Evolutionary conservation across 345 rosid species (phyloP).

Genomic region (Melaleuca quinquenervia): DNA sequence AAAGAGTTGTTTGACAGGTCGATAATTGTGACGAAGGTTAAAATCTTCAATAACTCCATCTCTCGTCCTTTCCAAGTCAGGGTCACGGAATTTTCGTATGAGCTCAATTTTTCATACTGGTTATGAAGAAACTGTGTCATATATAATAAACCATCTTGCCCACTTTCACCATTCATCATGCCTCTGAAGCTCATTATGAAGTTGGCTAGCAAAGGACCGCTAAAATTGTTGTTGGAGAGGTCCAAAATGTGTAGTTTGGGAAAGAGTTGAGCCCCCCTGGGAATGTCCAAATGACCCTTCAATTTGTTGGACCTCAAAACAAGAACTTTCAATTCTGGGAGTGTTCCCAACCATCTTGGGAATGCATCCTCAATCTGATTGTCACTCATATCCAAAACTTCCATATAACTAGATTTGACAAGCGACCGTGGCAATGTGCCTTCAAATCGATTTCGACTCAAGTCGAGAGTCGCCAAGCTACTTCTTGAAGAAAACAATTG

Average conservation of each 20-base stretch:
- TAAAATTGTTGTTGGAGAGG: not conserved
- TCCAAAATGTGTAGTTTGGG: not conserved
- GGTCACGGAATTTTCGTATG: too few relatives aligned
- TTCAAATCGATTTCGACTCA: not conserved
- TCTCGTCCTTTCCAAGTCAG: not conserved
- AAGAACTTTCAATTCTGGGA: not conserved
- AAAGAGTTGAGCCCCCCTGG: not conserved
- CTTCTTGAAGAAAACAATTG: not conserved
- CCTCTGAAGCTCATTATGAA: not conserved
- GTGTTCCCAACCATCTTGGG: not conserved
- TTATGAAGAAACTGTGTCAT: accelerated
- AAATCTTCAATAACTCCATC: not conserved
- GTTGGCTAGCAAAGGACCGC: not conserved
- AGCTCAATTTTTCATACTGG: accelerated
- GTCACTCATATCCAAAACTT: not conserved
- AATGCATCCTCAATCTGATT: not conserved
- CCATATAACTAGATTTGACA: not conserved
- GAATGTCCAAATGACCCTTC: not conserved
- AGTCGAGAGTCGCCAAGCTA: not conserved
- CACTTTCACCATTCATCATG: not conserved
- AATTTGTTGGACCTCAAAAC: not conserved
- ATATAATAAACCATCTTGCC: not conserved
- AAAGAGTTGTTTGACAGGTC: not conserved
- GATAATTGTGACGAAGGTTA: not conserved
- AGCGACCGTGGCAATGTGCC: constrained; percentile 4